Evolutionary conservation across 2,329 filamentous ascomycete genomes (phyloP).

Genomic region (Phaeosphaeriaceae sp.): DNA sequence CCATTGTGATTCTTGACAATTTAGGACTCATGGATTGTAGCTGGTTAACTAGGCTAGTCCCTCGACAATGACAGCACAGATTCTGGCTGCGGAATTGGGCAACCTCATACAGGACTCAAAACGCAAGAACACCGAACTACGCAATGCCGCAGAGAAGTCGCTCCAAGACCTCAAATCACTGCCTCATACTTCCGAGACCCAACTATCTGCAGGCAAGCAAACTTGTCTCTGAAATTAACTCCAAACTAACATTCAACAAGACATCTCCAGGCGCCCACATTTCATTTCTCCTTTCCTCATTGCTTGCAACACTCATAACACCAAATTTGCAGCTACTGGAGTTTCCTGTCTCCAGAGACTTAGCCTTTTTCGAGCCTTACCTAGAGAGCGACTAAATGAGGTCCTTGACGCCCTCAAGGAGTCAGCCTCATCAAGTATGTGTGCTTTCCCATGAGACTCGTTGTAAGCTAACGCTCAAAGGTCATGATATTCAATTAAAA

Average conservation of each 20-base stretch:
- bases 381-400: slow-evolving; percentile 79
- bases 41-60: slow-evolving; percentile 28
- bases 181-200: slow-evolving; percentile 74
- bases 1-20: slow-evolving; percentile 2
- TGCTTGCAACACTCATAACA: slow-evolving; percentile 87
- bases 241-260: slow-evolving; percentile 55
- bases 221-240: not conserved
- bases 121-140: slow-evolving; percentile 87
- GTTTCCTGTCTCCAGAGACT: slow-evolving; percentile 89
- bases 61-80: slow-evolving; percentile 82
- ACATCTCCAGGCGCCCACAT: slow-evolving; percentile 78
- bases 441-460: slow-evolving; percentile 28
- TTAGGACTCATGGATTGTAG: slow-evolving; percentile 18
- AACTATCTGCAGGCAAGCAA: slow-evolving; percentile 70
- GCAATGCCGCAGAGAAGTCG: slow-evolving; percentile 91
- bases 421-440: slow-evolving; percentile 70
- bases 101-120: slow-evolving; percentile 96
- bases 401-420: slow-evolving; percentile 88
- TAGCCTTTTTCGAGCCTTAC: slow-evolving; percentile 80
- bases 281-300: slow-evolving; percentile 95
- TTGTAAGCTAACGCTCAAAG: slow-evolving; percentile 43
- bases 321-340: slow-evolving; percentile 86
- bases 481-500: slow-evolving; percentile 91
- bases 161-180: slow-evolving; percentile 85
- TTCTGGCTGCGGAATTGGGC: slow-evolving; percentile 84